Base-by-base conservation (phyloP, 2,329 filamentous ascomycete genomes). In the Sclerotiophoma versabilis region DNA sequence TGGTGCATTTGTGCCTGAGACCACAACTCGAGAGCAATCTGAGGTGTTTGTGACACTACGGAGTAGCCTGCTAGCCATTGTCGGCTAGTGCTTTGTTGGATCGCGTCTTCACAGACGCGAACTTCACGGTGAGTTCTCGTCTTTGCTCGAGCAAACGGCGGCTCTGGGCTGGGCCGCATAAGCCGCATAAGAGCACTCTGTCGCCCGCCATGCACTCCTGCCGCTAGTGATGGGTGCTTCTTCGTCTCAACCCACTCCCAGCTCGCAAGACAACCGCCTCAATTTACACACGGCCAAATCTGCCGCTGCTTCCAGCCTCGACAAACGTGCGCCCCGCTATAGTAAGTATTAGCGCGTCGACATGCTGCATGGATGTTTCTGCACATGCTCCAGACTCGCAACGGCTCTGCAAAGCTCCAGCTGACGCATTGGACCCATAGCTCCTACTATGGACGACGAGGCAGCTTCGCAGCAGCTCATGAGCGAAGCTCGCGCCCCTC, bases 381-480 rank as follows among this genome's bases (percentile, higher is more conserved):
- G 26, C 23, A 20, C 26, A 22, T 36, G 10, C 1, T 6, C 20
- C 32, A 6, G 15, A 34, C 38, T 45, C n/a, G 19, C 12, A 32
- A 27, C 8, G 17, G 8, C 25, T 5, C 12, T 30, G 27, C 41
- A 26, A 26, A 51, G 22, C 23, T 30, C 9, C 32, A 11, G 48
- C 62, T 66, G 32, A 65, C 55, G 23, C 33, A 36, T 57, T 48
- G 46, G 25, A 27, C 25, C 5, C 11, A n/a, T 30, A 66, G 64
- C 46, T 30, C 60, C 63, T 0, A 48, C 49, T 2, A 60, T 60
- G 56, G 64, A 67, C 43, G 60, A 66, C 47, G 30, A 58, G 22
- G 57, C 58, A 10, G 64, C 64, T 7, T 60, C 59, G 22, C 59
- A 62, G 46, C 64, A 67, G 26, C 62, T 67, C 27, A 55, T 63